Evolutionary conservation across 306 rosid species (phyloP).

Genomic region (Spatholobus suberectus): DNA sequence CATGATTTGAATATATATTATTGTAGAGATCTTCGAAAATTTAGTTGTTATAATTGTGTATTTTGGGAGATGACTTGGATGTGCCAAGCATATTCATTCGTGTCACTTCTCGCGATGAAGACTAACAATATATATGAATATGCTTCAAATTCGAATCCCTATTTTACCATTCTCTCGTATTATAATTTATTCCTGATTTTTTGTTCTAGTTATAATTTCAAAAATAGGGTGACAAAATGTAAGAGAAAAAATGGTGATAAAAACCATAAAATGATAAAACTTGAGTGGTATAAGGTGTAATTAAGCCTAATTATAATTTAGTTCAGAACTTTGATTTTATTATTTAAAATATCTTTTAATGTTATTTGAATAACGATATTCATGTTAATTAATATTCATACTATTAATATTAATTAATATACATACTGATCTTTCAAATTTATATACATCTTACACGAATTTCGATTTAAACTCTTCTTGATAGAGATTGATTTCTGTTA

Average conservation of each 20-base stretch:
- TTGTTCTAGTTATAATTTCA: background rate
- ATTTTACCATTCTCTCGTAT: background rate
- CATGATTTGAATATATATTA: slow-evolving; percentile 31
- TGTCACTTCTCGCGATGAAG: slow-evolving; percentile 7
- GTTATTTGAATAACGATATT: background rate
- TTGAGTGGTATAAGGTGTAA: no score
- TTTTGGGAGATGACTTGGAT: slow-evolving; percentile 6
- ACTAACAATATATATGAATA: background rate
- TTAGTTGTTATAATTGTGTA: slow-evolving; percentile 9
- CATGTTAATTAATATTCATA: no score
- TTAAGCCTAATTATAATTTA: background rate
- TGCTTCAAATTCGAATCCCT: background rate
- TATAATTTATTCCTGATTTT: background rate
- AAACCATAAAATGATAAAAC: no score
- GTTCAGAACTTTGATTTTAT: background rate
- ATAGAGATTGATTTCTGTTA: background rate
- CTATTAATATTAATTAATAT: no score
- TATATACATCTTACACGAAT: background rate
- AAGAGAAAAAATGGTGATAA: no score
- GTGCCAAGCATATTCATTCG: background rate
- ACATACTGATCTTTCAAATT: no score
- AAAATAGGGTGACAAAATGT: no score
- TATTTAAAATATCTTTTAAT: background rate
- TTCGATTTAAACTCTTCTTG: background rate
- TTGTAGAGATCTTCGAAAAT: slow-evolving; percentile 7